Base-by-base conservation (phyloP, 352 stramenopile species). In the Phytophthora litchii region DNA sequence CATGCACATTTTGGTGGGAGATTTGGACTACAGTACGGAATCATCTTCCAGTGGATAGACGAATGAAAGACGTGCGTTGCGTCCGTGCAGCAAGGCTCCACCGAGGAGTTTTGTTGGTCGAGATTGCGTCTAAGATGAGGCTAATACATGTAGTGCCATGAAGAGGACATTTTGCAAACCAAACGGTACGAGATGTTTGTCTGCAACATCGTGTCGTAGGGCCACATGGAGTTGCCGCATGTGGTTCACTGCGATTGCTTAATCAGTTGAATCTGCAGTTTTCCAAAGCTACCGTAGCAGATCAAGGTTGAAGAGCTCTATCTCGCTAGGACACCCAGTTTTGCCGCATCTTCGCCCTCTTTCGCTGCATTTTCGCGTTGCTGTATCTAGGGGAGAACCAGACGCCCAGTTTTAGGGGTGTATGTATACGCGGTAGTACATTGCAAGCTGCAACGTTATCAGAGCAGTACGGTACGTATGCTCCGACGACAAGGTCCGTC, bases 171-270 rank as follows among this genome's bases (percentile, higher is more conserved):
- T n/a, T 27, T 27, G 23, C 20, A 46, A 47, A 20, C 16, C 42
- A 49, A 49, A 49, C 42, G 42, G 47, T 51, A 45, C 31, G 21
- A 9, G 5, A 19, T 49, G 13, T 27, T n/a, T 48, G 13, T 17
- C 25, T 27, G 21, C 34, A 37, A 37, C 51, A 60, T 60, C 19
- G 8, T 23, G 51, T 46, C 31, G 51, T 45, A 60, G 41, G 45
- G 51, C 29, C 51, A 52, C 52, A 35, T 46, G 31, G 35, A 23
- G 14, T 23, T 4, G 40, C 1, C 38, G 6, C 17, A 17, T 46
- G 35, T 55, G 35, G 8, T 4, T 29, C n/a, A 29, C 7, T 13
- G 12, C 27, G 50, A 44, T 51, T 59, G 51, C 40, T 51, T 57
- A 44, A 4, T 23, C 14, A 17, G 29, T 46, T 3, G 23, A 27